Base-by-base conservation (phyloP, 345 rosid species). In the Bretschneidera sinensis region DNA sequence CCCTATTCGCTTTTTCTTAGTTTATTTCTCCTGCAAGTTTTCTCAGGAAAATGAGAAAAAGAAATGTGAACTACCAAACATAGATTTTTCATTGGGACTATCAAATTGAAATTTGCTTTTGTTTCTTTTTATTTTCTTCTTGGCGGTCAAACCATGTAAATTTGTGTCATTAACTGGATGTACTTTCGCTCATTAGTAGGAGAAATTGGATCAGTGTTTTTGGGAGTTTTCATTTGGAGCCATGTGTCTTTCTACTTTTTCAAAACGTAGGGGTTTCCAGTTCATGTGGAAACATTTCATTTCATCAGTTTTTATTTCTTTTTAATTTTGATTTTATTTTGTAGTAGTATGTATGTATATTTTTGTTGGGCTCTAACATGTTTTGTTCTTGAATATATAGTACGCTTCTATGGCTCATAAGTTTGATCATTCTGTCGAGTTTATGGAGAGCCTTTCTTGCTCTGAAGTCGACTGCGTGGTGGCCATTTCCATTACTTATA, bases 361-460 rank as follows among this genome's bases (percentile, higher is more conserved):
- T n/a, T n/a, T n/a, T n/a, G n/a, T 39, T 39, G 11, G 15, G 45
- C 45, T 39, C 45, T 72, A 6, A 60, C 58, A 51, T 50, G 39
- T 34, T 63, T 54, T 51, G 25, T 23, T 68, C 58, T 43, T n/a
- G n/a, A n/a, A n/a, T n/a, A 9, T 70, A 83, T 75, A 92, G 97
- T 75, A 82, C 90, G n/a, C 81, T 90, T 64, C 62, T 94, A 48
- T 94, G 97, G 99, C 91, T 94, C 52, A 79, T 88, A 72, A 87
- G 95, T 64, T 73, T 94, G 60, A 90, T 94, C 54, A 67, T 80
- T 72, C 78, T 90, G 52, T 88, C 97, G n/a, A 97, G 86, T 15
- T 1, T 86, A 8, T 90, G 97, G 99, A 88, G 97, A 57, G 85
- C 81, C 0, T 90, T 94, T 69, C 97, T 94, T 69, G 97, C 99